phyloP scores from a whole-genome alignment of 257 asterid genomes.

The Solanum bukasovii region DNA sequence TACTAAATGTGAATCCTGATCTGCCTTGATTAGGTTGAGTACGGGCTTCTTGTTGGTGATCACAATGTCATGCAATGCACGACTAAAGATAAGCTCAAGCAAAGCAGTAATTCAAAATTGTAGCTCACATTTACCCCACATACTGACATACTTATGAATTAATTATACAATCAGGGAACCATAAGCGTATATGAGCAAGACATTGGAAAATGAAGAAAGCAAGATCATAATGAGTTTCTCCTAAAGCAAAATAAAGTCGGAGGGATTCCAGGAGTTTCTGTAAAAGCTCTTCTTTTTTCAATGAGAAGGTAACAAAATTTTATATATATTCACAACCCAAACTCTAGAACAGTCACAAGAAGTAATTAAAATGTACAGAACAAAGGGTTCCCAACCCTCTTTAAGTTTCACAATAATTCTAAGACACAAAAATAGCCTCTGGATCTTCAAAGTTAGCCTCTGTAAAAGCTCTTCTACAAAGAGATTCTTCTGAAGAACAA shows the following conservation, averaged over 20 bases:
- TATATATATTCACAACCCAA: neutral
- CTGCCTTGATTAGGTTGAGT: neutral
- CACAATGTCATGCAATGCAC: neutral
- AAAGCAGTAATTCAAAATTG: neutral
- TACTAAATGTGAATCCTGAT: neutral
- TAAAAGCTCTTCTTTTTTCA: neutral
- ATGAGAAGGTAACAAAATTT: neutral
- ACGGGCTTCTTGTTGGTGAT: neutral
- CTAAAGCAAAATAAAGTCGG: neutral
- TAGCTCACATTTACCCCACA: neutral
- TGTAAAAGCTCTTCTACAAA: neutral
- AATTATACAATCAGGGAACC: neutral
- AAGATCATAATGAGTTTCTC: neutral
- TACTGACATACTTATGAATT: neutral
- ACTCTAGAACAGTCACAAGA: neutral
- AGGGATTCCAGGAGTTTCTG: neutral
- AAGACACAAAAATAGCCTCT: neutral
- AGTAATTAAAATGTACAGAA: neutral
- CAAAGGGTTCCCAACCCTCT: neutral
- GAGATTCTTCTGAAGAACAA: neutral
- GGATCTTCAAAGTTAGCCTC: neutral
- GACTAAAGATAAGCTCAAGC: neutral
- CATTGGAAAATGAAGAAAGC: neutral
- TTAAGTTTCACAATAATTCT: neutral
- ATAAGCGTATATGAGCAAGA: neutral